Evolutionary conservation across 345 rosid genomes (phyloP), one percentile per base, ranked within the genome.

Genomic region (Citrus reticulata): DNA sequence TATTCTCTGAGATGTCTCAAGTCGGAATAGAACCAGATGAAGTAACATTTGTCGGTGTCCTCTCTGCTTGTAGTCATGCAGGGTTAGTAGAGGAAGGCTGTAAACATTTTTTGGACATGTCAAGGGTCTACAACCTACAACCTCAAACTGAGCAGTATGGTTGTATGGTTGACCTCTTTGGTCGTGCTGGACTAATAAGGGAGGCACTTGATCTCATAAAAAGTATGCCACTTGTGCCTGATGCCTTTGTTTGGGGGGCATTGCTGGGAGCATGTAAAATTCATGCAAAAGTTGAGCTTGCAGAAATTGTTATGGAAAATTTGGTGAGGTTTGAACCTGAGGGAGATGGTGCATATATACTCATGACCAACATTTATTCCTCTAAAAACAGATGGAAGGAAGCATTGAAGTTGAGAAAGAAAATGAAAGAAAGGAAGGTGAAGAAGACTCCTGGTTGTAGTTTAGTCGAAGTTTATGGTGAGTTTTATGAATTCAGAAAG

Each of bases 101-200:
- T 70, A 78, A 70, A 71, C 78, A 87, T 80, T 90, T 90, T 74
- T 80, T 81, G 68, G 85, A 88, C 76, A 90, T 90, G 91, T 76
- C 79, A 1, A 66, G 74, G 71, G 80, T 83, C 35, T 88, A 88
- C 79, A 79, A 83, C 71, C 63, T 90, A 71, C 75, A 84, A 81
- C 91, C 93, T 79, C 86, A 83, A 79, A 76, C 72, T 20, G 91
- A 88, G 79, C 93, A 88, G 72, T 90, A 85, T 29, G 87, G 86
- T 30, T 90, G 91, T 74, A 83, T 87, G 87, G 93, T 88, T 37
- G 93, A 90, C 73, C 93, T 90, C 11, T 74, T 87, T 46, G 90
- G 90, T 35, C 90, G 91, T 39, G 88, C 90, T 69, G 91, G 93
- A 55, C 69, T 81, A 34, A 70, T 88, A 6, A 37, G 67, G 13